These are phyloP conservation scores for Venturia oleaginea DNA, from an alignment of 2,329 filamentous ascomycete genomes.

Conservation along the genomic window DNA sequence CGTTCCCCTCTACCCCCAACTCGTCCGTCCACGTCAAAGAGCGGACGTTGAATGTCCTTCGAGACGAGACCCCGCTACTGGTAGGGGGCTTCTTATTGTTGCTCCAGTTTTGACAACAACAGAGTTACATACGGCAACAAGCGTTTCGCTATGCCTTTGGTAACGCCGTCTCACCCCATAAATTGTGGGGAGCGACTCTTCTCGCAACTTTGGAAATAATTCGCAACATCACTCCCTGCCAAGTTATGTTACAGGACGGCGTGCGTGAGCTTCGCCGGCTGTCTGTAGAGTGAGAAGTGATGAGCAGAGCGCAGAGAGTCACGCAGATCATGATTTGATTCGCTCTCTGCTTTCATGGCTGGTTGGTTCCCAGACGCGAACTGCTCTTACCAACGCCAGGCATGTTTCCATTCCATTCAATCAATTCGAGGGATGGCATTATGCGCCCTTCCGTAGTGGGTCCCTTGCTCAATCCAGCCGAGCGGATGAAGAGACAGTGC, in stretches of 20 bases:
- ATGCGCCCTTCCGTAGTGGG: slow-evolving; percentile 1
- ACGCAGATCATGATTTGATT: not conserved
- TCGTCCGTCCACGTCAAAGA: not conserved
- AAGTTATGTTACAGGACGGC: not conserved
- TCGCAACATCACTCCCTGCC: not conserved
- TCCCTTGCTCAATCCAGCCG: not conserved
- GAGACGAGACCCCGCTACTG: not conserved
- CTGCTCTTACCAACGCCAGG: not conserved
- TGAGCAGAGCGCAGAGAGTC: not conserved
- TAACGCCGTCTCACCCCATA: not conserved
- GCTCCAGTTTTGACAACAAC: not conserved
- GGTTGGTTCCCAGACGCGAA: not conserved
- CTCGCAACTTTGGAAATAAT: not conserved
- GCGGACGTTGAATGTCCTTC: too few species aligned
- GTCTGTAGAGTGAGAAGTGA: not conserved
- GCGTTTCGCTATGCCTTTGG: not conserved
- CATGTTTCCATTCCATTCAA: not conserved
- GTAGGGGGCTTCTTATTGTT: not conserved
- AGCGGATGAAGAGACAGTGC: not conserved
- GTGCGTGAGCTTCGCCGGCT: not conserved
- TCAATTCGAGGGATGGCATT: slow-evolving; percentile 7
- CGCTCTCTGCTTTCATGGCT: not conserved
- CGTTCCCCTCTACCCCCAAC: not conserved
- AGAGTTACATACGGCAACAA: not conserved
- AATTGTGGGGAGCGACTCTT: not conserved